Percentiles rank a stretch among this genome's conserved stretches.
phyloP scores from a whole-genome alignment of 495 filamentous ascomycete genomes.

The Penicillium canariense region DNA sequence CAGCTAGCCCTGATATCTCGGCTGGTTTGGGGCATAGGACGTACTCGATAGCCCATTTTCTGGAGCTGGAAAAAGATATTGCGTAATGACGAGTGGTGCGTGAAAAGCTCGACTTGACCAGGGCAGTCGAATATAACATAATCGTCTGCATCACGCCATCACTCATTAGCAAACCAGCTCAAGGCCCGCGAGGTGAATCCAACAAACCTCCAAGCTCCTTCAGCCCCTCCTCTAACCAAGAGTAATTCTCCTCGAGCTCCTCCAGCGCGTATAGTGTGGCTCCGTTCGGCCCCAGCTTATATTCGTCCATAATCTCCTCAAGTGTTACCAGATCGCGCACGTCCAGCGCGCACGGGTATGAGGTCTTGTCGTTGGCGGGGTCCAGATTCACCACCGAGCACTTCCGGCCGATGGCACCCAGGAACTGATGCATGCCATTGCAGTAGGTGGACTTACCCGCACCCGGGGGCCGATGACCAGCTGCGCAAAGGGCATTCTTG shows the following conservation, averaged over 20 bases:
- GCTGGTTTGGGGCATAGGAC: slow-evolving; percentile 23
- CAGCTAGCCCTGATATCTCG: slow-evolving; percentile 15
- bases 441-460: slow-evolving; percentile 96
- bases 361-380: slow-evolving; percentile 80
- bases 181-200: neutral
- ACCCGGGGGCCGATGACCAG: slow-evolving; percentile 91
- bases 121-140: slow-evolving; percentile 96
- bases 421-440: slow-evolving; percentile 98
- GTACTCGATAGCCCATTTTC: slow-evolving; percentile 88
- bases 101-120: slow-evolving; percentile 95
- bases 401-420: slow-evolving; percentile 88
- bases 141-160: slow-evolving; percentile 58
- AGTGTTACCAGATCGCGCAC: slow-evolving; percentile 83
- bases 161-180: neutral
- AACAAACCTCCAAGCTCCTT: slow-evolving; percentile 62
- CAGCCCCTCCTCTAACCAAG: slow-evolving; percentile 81
- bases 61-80: slow-evolving; percentile 88
- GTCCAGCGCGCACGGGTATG: slow-evolving; percentile 77
- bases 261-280: slow-evolving; percentile 91
- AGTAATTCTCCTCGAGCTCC: slow-evolving; percentile 87
- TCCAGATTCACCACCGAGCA: slow-evolving; percentile 96
- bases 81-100: slow-evolving; percentile 83
- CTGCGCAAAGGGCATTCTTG: slow-evolving; percentile 62
- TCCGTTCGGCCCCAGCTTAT: slow-evolving; percentile 88
- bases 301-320: slow-evolving; percentile 93